A percentile compares a stretch with the other conserved stretches of the same genome.
phyloP scores from a whole-genome alignment of 345 rosid species.

The Lenwebbia sp. region DNA sequence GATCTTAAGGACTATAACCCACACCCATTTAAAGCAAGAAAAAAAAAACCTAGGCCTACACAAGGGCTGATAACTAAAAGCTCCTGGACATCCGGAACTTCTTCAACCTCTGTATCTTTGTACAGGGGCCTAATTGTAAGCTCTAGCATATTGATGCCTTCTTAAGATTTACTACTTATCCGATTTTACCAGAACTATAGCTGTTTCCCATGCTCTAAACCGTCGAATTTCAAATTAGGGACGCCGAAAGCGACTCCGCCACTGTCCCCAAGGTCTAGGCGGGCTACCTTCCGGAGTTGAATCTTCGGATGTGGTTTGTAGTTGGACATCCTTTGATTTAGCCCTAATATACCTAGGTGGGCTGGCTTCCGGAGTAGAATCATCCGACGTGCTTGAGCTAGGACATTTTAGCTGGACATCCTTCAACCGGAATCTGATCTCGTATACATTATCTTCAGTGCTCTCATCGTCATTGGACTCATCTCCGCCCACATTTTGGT shows the following conservation, averaged over 20 bases:
- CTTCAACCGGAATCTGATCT: background rate
- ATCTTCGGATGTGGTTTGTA: background rate
- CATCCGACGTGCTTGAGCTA: background rate
- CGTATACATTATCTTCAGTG: background rate
- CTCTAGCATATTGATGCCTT: background rate
- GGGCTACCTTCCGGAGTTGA: background rate
- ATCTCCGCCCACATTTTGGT: background rate
- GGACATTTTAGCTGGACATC: background rate
- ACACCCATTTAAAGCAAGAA: background rate
- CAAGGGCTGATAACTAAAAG: background rate
- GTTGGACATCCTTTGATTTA: background rate
- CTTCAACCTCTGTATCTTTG: background rate
- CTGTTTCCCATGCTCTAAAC: background rate
- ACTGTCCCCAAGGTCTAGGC: background rate
- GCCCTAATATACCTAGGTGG: background rate
- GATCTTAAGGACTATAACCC: background rate
- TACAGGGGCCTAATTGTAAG: background rate
- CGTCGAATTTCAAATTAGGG: background rate
- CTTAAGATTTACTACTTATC: background rate
- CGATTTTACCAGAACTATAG: background rate
- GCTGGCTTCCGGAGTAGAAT: background rate
- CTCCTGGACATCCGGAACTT: background rate
- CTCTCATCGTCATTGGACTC: background rate
- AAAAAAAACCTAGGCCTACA: background rate
- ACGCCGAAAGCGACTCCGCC: rapidly evolving